These are phyloP conservation scores for Cutaneotrichosporon sp. DNA, from an alignment of 1,284 basidiomycete species.

Conservation along the genomic window DNA sequence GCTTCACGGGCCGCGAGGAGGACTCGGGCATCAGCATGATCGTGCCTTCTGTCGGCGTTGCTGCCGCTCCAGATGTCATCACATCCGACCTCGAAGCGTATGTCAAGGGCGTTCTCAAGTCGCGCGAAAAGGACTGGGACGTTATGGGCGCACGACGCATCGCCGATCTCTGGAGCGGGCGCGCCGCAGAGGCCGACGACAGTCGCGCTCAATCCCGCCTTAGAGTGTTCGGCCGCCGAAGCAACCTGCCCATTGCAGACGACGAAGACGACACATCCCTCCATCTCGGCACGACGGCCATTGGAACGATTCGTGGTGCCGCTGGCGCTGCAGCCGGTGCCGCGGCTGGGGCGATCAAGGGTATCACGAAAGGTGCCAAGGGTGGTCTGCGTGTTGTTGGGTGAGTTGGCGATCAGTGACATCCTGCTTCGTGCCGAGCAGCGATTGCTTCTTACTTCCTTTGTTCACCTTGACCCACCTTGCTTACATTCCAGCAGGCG, in stretches of 20 bases:
- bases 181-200: slow-evolving; percentile 20
- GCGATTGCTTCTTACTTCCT: neutral
- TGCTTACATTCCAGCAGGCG: slow-evolving; percentile 10
- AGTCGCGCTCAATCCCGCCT: slow-evolving; percentile 1
- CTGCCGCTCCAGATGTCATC: slow-evolving; percentile 45
- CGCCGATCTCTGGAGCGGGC: slow-evolving; percentile 45
- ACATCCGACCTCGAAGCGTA: slow-evolving; percentile 48
- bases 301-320: slow-evolving; percentile 16
- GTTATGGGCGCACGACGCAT: slow-evolving; percentile 44
- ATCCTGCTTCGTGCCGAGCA: neutral
- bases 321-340: slow-evolving; percentile 21
- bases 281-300: slow-evolving; percentile 9
- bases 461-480: neutral
- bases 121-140: slow-evolving; percentile 47
- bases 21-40: slow-evolving; percentile 40
- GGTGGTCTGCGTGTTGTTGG: slow-evolving; percentile 38
- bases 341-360: slow-evolving; percentile 35
- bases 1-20: slow-evolving; percentile 23
- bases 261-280: slow-evolving; percentile 16
- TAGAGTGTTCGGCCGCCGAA: slow-evolving; percentile 15
- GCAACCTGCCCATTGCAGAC: slow-evolving; percentile 5
- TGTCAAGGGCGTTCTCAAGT: slow-evolving; percentile 41
- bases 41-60: slow-evolving; percentile 39
- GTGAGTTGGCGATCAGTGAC: slow-evolving; percentile 26
- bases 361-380: slow-evolving; percentile 35